Base-by-base conservation (phyloP, 2,329 filamentous ascomycete species). In the Aspergillus brunneoviolaceus region DNA sequence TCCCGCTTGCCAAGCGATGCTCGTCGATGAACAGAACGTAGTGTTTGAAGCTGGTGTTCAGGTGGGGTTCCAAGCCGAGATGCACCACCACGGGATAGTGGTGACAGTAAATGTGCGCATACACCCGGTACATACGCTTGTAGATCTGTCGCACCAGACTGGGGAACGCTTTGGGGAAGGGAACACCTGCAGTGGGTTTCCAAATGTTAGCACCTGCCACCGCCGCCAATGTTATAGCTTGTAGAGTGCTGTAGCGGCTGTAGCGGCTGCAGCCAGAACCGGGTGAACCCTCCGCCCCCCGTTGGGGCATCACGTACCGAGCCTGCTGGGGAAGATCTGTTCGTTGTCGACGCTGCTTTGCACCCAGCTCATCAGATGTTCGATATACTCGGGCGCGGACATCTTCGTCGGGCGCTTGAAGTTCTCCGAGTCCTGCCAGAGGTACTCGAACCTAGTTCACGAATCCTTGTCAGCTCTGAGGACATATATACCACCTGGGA, bases 41-140 rank as follows among this genome's bases (percentile, higher is more conserved):
- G 79, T 99, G 95, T 84, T 99, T 99, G 87, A 99, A 99, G 79
- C 92, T 96, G 14, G 95, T 99, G 80, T 99, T 99, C 66, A 99
- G 85, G 77, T 99, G 95, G 49, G 96, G 93, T 79, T 99, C 95
- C 60, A 99, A 85, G 23, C 95, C 95, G 45, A 99, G 85, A 75
- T 97, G 92, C 60, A 96, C 90, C 68, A 99, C 89, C 67, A 99
- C 93, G 39, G 93, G 93, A 79, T 99, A 99, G 81, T 99, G 95
- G 79, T 99, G 95, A 82, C 96, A 99, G 86, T 99, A 99, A 70
- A 99, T 96, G 80, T 99, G 95, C 49, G 95, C 95, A 76, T 99
- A 99, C 63, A 99, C 94, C 68, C 95, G 90, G 80, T 98, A 99
- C 81, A 99, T 89, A 73, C 95, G 90, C 85, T 99, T 99, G 87